Percentiles rank a stretch among this genome's conserved stretches.
Conservation (phyloP, 371 early-diverging fungal genomes). For the Saksenaea vasiformis region DNA sequence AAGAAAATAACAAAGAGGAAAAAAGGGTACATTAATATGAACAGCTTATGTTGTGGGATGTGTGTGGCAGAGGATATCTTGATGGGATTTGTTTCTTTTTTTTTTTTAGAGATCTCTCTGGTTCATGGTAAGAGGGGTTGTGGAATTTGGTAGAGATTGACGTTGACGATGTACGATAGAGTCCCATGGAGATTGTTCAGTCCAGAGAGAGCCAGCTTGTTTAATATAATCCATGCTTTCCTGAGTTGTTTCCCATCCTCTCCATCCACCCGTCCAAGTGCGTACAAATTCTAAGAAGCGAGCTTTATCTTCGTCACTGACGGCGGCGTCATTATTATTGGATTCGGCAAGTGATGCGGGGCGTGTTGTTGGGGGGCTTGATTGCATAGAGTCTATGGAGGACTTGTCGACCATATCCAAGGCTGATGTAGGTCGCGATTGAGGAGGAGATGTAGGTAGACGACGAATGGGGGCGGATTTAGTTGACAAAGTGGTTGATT, state of each 20-base stretch:
- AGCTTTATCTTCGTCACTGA: conserved; percentile 44
- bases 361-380: background rate
- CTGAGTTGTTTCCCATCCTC: conserved; percentile 26
- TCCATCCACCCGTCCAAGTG: conserved; percentile 47
- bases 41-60: background rate
- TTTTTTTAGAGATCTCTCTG: no score
- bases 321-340: conserved; percentile 18
- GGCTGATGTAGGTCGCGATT: background rate
- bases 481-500: background rate
- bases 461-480: background rate
- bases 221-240: background rate
- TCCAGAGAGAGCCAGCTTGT: conserved; percentile 33
- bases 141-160: conserved; percentile 4
- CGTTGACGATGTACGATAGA: conserved; percentile 8
- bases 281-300: conserved; percentile 49
- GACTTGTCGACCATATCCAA: background rate
- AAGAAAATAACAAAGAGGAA: background rate
- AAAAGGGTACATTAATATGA: background rate
- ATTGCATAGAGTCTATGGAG: conserved; percentile 8
- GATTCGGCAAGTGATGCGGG: background rate
- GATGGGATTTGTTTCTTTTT: background rate
- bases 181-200: conserved; percentile 40
- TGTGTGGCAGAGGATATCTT: conserved; percentile 4
- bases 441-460: conserved; percentile 2
- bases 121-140: background rate